These are phyloP conservation scores for Fusarium sp. DNA, from an alignment of 2,329 filamentous ascomycete genomes.

Conservation along the genomic window DNA sequence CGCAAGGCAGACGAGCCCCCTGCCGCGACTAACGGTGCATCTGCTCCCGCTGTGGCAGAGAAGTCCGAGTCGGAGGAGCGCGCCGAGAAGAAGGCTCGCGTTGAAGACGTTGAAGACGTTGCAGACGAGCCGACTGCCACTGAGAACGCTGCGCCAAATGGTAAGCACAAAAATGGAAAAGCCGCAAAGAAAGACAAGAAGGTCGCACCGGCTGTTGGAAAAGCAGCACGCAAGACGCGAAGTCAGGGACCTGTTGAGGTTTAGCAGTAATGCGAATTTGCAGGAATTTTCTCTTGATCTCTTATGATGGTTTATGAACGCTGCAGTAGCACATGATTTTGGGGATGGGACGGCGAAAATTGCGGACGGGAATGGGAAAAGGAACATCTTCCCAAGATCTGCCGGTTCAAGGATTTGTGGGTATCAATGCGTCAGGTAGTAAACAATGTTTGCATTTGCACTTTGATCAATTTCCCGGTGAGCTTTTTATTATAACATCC, in stretches of 20 bases:
- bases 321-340: conserved; percentile 18
- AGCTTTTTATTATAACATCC: neutral
- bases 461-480: neutral
- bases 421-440: conserved; percentile 38
- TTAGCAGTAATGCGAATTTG: conserved; percentile 12
- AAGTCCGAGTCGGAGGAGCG: conserved; percentile 48
- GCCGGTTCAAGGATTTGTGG: conserved; percentile 22
- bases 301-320: conserved; percentile 16
- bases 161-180: conserved; percentile 46
- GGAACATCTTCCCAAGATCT: conserved; percentile 23
- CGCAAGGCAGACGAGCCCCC: conserved; percentile 56
- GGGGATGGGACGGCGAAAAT: conserved; percentile 41
- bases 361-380: conserved; percentile 27
- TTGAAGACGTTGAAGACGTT: conserved; percentile 54
- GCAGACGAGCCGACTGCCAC: conserved; percentile 34
- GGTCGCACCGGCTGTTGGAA: conserved; percentile 49
- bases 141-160: conserved; percentile 39
- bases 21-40: conserved; percentile 36
- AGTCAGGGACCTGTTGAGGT: conserved; percentile 57
- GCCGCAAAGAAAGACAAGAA: conserved; percentile 55
- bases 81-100: conserved; percentile 57
- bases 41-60: conserved; percentile 25
- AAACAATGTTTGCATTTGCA: conserved; percentile 19
- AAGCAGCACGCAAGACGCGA: conserved; percentile 57
- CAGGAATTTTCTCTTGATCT: neutral